These are phyloP conservation scores for Pinus tabuliformis DNA, from an alignment of 75 land plant species.

Conservation along the genomic window DNA sequence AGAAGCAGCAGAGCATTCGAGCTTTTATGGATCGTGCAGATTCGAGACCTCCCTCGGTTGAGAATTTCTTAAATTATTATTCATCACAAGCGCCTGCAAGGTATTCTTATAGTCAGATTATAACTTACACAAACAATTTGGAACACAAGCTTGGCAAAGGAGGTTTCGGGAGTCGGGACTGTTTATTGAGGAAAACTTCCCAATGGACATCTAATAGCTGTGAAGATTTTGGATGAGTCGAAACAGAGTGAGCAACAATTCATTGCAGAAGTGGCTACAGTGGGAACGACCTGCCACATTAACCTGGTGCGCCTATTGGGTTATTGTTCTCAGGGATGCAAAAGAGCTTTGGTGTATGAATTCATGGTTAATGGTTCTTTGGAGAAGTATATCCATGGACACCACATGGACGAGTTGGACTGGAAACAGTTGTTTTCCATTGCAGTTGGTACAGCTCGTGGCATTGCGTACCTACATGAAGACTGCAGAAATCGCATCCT, in stretches of 20 bases:
- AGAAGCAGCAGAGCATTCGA: neutral
- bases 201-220: neutral
- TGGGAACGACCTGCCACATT: slow-evolving; percentile 30
- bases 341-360: slow-evolving; percentile 19
- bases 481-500: slow-evolving; percentile 2
- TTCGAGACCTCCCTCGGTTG: neutral
- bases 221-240: slow-evolving; percentile 1
- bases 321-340: slow-evolving; percentile 16
- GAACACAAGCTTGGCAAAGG: slow-evolving; percentile 7
- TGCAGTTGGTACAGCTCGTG: neutral
- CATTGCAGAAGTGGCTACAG: slow-evolving; percentile 20
- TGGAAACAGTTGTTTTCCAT: neutral
- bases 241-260: neutral
- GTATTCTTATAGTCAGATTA: neutral
- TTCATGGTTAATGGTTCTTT: slow-evolving; percentile 19
- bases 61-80: neutral
- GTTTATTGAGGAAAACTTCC: slow-evolving; percentile 14
- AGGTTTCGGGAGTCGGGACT: slow-evolving; percentile 8
- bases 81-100: neutral
- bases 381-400: neutral
- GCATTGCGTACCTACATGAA: slow-evolving; percentile 9
- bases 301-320: slow-evolving; percentile 40
- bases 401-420: neutral
- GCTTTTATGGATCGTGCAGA: neutral
- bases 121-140: slow-evolving; percentile 9